A percentile compares a stretch with the other conserved stretches of the same genome.
Evolutionary conservation across 306 rosid genomes (phyloP).

Genomic region (Crataegus laevigata): DNA sequence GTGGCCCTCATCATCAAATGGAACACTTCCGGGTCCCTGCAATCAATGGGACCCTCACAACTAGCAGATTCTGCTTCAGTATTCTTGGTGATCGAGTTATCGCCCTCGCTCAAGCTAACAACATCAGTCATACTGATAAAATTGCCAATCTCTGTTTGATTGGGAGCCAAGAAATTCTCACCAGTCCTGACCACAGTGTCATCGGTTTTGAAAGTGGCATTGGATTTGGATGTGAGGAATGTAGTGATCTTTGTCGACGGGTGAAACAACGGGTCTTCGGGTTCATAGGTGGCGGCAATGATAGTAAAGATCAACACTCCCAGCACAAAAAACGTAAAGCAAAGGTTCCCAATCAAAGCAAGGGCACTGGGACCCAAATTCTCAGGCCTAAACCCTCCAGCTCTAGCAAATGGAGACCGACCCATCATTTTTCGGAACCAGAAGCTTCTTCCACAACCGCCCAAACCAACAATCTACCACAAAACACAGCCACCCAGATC

Average conservation of each 20-base stretch:
- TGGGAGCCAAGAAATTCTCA: constrained; percentile 88
- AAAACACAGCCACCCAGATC: constrained; percentile 33
- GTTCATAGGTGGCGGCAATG: constrained; percentile 93
- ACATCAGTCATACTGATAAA: constrained; percentile 62
- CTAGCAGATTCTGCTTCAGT: constrained; percentile 15
- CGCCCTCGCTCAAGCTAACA: constrained; percentile 24
- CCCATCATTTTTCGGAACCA: constrained; percentile 41
- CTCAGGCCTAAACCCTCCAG: constrained; percentile 71
- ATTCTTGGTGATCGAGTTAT: not conserved
- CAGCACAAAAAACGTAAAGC: constrained; percentile 79
- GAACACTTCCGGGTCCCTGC: constrained; percentile 86
- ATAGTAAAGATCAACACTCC: constrained; percentile 84
- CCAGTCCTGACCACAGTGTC: constrained; percentile 76
- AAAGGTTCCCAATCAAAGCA: constrained; percentile 80
- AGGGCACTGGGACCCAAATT: constrained; percentile 76
- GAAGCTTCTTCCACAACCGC: constrained; percentile 9
- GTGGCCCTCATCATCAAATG: constrained; percentile 87
- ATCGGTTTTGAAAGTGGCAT: constrained; percentile 93
- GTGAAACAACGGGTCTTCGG: constrained; percentile 93
- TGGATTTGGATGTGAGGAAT: constrained; percentile 80
- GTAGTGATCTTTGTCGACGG: constrained; percentile 88
- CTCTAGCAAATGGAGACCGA: constrained; percentile 48
- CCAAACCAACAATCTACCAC: not conserved
- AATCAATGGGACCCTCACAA: constrained; percentile 67
- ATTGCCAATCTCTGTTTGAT: constrained; percentile 61